Evolutionary conservation across 2,329 filamentous ascomycete species (phyloP).

Genomic region (Penicillium sp.): DNA sequence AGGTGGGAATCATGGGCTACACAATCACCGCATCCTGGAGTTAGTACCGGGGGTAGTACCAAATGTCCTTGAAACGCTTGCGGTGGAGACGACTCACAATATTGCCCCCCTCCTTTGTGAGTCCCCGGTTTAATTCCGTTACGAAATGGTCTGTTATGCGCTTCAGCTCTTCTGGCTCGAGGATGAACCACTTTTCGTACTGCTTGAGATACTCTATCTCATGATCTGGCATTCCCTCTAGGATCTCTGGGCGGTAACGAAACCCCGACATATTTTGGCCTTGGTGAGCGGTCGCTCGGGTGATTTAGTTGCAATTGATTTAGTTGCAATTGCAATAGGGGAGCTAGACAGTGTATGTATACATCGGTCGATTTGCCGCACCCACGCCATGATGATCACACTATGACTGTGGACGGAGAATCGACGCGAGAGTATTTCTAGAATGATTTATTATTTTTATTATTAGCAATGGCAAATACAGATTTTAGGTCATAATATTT

Average conservation of each 20-base stretch:
- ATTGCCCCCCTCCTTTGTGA: constrained; percentile 76
- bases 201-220: constrained; percentile 63
- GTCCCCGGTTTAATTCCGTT: constrained; percentile 72
- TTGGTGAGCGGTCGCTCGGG: too few species aligned
- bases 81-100: constrained; percentile 62
- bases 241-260: constrained; percentile 17
- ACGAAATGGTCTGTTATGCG: constrained; percentile 83
- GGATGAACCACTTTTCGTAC: constrained; percentile 74
- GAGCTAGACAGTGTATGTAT: not conserved
- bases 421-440: not conserved
- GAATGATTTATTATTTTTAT: not conserved
- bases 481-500: not conserved
- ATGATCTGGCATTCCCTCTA: constrained; percentile 50
- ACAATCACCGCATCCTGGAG: not conserved
- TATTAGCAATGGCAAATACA: not conserved
- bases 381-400: constrained; percentile 21
- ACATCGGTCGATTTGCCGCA: constrained; percentile 1
- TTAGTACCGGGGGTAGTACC: too few species aligned
- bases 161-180: constrained; percentile 74
- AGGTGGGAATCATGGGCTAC: constrained; percentile 89
- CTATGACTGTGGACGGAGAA: constrained; percentile 6
- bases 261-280: constrained; percentile 10
- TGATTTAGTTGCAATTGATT: not conserved
- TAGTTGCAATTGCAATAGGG: not conserved
- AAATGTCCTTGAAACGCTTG: not conserved